Evolutionary conservation across 1,284 basidiomycete genomes (phyloP).

Genomic region (Tilletia caries): DNA sequence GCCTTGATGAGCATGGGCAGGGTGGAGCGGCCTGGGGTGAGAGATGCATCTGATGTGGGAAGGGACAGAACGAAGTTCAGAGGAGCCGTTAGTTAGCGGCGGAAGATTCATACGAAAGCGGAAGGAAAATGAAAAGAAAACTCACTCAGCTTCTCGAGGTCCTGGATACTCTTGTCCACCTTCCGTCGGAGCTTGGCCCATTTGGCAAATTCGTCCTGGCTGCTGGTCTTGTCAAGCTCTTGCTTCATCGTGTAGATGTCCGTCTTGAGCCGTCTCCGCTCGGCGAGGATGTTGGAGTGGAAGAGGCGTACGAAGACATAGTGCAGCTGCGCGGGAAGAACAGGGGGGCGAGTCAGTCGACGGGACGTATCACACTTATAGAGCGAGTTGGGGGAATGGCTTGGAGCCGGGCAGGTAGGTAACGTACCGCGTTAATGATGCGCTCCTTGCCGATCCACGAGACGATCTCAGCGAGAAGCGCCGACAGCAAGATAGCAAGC

Average conservation of each 20-base stretch:
- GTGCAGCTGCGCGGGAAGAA: slow-evolving; percentile 18
- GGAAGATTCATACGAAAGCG: not conserved
- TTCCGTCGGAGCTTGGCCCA: slow-evolving; percentile 91
- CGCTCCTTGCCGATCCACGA: slow-evolving; percentile 29
- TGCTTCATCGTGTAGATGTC: slow-evolving; percentile 65
- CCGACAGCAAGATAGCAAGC: slow-evolving; percentile 33
- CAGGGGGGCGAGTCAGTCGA: not conserved
- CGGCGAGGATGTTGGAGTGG: slow-evolving; percentile 25
- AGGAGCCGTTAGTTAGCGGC: too few species aligned
- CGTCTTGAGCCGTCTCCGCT: slow-evolving; percentile 29
- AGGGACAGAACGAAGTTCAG: not conserved
- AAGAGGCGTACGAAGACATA: slow-evolving; percentile 27
- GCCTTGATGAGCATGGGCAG: slow-evolving; percentile 40
- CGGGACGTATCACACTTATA: too few species aligned
- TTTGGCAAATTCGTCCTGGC: slow-evolving; percentile 96
- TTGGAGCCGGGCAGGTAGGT: too few species aligned
- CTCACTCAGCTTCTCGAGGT: slow-evolving; percentile 78
- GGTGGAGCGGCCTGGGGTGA: slow-evolving; percentile 27
- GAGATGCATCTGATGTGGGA: slow-evolving; percentile 22
- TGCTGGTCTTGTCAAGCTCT: slow-evolving; percentile 81
- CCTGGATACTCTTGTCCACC: slow-evolving; percentile 86
- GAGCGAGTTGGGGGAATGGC: too few species aligned
- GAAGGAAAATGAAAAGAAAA: not conserved
- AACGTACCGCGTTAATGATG: slow-evolving; percentile 26
- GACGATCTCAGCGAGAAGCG: slow-evolving; percentile 28